A percentile compares a stretch with the other conserved stretches of the same genome.
Evolutionary conservation across 2,329 filamentous ascomycete genomes (phyloP).

Genomic region (Proliferodiscus dingleyae): DNA sequence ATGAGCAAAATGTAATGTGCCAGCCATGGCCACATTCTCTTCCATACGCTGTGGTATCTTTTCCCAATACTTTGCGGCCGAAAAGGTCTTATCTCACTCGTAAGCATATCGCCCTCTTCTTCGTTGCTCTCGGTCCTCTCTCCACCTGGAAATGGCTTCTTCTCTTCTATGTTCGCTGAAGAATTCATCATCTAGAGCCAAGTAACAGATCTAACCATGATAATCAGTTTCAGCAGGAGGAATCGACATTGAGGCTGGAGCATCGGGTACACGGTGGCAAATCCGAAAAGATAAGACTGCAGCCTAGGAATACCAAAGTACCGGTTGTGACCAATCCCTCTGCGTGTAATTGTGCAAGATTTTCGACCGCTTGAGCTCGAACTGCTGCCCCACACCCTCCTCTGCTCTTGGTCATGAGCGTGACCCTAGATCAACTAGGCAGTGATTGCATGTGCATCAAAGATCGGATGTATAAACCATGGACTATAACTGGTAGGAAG

Average conservation of each 20-base stretch:
- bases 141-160: not conserved
- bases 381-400: not conserved
- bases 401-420: not conserved
- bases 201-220: not conserved
- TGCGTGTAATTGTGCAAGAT: not conserved
- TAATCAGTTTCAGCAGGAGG: not conserved
- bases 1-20: not conserved
- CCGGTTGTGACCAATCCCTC: not conserved
- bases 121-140: not conserved
- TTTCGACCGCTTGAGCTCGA: not conserved
- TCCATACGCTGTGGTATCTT: not conserved
- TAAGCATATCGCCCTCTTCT: not conserved
- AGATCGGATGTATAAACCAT: not conserved
- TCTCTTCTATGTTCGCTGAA: not conserved
- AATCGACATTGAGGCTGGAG: not conserved
- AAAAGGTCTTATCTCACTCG: not conserved
- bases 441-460: not conserved
- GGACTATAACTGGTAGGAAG: not conserved
- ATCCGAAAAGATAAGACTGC: not conserved
- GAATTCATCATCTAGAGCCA: not conserved
- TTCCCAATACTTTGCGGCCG: not conserved
- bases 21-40: not conserved
- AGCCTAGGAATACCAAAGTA: not conserved
- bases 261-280: not conserved
- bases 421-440: not conserved